Evolutionary conservation across 257 asterid genomes (phyloP), one percentile per base, ranked within the genome.

Genomic region (Scutellaria barbata): DNA sequence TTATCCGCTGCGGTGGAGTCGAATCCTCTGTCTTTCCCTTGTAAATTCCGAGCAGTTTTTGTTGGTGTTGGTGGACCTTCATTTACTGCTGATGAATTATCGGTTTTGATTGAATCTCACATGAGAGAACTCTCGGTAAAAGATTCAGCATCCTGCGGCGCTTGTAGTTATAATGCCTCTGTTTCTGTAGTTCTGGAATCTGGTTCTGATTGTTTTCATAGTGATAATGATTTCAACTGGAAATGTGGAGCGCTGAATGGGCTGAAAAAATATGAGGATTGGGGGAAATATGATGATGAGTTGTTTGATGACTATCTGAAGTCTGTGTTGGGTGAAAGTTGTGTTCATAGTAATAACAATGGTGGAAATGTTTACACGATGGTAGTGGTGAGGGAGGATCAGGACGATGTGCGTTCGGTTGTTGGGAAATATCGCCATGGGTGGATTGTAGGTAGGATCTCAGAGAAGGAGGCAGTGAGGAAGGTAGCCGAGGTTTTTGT

Each of bases 341-440:
- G 42, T 47, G 58, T 58, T 71, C 53, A 66, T 47, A 40, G 68
- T 68, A 64, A n/a, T 42, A 46, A 66, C 65, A 62, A 25, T 76
- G 70, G 53, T 33, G 86, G 70, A 76, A 89, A 82, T 72, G 83
- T 88, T 77, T 91, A 91, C 66, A 84, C 89, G 7, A 87, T 84
- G 45, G 81, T 91, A 45, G 95, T 88, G 74, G 87, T 84, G 76
- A 84, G 87, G 75, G 79, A 65, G 72, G 84, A 84, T 66, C 86
- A 72, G 11, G 66, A 55, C 71, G 80, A 80, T 57, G 83, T 77
- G 53, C 87, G 83, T 73, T 83, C 83, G 2, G 92, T 87, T 71
- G 92, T 91, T 73, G 99, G 99, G 43, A 91, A 94, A 82, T 82
- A 89, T 79, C 63, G 96, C 72, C 95, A 94, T 66, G 96, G 92